Evolutionary conservation across 805 yeast species (phyloP).

Genomic region (Candida jianshihensis): DNA sequence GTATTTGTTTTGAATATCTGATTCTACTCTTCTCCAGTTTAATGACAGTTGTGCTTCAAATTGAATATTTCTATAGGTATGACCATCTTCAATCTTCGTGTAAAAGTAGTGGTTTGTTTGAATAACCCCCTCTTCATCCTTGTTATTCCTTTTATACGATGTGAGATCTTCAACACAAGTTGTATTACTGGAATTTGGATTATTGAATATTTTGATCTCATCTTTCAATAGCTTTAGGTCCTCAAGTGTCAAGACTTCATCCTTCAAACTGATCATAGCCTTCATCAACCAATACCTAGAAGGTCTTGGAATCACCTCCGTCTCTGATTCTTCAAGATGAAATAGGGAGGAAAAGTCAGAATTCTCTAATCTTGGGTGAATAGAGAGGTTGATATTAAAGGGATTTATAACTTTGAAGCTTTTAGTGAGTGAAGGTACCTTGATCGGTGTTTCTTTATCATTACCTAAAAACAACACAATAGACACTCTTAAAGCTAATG

Average conservation of each 20-base stretch:
- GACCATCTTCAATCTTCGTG: constrained; percentile 32
- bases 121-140: constrained; percentile 4
- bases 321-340: constrained; percentile 5
- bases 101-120: constrained; percentile 16
- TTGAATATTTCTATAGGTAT: constrained; percentile 32
- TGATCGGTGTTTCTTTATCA: constrained; percentile 24
- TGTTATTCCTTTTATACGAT: constrained; percentile 2
- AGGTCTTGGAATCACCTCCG: constrained; percentile 23
- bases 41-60: constrained; percentile 22
- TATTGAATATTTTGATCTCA: constrained; percentile 24
- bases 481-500: constrained; percentile 12
- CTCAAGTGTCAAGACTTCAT: too few species aligned
- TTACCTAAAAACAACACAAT: constrained; percentile 22
- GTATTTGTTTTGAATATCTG: constrained; percentile 23
- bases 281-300: constrained; percentile 30
- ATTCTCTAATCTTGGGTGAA: constrained; percentile 26
- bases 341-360: constrained; percentile 24
- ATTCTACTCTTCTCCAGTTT: constrained; percentile 28
- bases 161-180: constrained; percentile 12
- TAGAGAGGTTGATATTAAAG: constrained; percentile 22
- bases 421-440: not conserved
- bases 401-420: constrained; percentile 24
- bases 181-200: constrained; percentile 29
- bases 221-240: constrained; percentile 32
- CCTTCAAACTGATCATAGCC: constrained; percentile 24